Conservation (phyloP, 768 basidiomycete species). For the Lactifluus subvellereus region DNA sequence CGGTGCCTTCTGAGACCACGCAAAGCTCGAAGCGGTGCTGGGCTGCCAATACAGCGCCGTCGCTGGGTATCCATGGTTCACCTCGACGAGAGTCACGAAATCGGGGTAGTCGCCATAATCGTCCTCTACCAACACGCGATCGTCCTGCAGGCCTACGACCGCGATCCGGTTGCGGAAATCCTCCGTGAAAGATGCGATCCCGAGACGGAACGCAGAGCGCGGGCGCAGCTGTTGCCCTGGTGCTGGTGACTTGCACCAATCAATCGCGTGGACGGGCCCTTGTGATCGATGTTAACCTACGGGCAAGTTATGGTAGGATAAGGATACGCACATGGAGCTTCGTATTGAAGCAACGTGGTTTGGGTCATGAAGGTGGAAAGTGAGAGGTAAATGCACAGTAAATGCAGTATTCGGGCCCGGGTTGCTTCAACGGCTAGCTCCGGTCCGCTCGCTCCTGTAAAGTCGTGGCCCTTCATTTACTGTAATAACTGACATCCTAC, state of each 20-base stretch:
- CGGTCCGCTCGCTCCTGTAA: background rate
- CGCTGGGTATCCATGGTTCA: constrained; percentile 86
- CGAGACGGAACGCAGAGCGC: constrained; percentile 77
- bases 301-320: background rate
- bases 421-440: background rate
- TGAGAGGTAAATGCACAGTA: background rate
- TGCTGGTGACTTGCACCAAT: constrained; percentile 82
- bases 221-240: constrained; percentile 68
- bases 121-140: constrained; percentile 81
- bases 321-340: constrained; percentile 68
- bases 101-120: constrained; percentile 79
- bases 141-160: constrained; percentile 73
- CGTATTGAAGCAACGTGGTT: constrained; percentile 71
- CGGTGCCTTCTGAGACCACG: constrained; percentile 64
- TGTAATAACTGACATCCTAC: no score
- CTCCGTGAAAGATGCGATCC: constrained; percentile 79
- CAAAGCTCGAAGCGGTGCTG: constrained; percentile 50
- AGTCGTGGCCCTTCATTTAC: no score
- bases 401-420: background rate
- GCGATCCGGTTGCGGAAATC: constrained; percentile 80
- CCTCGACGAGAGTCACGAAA: constrained; percentile 80
- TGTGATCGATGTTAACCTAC: constrained; percentile 16
- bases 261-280: constrained; percentile 81
- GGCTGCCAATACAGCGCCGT: constrained; percentile 95
- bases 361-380: constrained; percentile 47